Conservation (phyloP, 2,329 filamentous ascomycete genomes). For the Epichloe glyceriae region DNA sequence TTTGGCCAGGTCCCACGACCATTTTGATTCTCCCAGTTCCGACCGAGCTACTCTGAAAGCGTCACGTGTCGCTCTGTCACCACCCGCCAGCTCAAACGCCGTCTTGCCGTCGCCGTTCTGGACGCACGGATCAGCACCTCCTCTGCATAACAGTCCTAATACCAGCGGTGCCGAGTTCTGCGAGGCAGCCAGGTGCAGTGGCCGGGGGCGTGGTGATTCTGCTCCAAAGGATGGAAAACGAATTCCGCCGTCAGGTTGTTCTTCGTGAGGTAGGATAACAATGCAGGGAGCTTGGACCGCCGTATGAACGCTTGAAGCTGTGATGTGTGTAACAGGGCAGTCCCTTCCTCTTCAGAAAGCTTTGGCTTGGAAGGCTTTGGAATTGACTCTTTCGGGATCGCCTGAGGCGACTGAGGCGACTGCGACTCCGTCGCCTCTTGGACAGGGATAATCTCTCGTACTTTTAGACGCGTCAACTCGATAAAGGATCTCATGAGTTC, state of each 20-base stretch:
- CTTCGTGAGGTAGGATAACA: constrained; percentile 70
- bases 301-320: constrained; percentile 82
- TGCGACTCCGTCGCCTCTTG: constrained; percentile 34
- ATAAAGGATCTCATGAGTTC: constrained; percentile 92
- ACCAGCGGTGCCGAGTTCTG: constrained; percentile 71
- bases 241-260: constrained; percentile 64
- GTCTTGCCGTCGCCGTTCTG: constrained; percentile 67
- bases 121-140: constrained; percentile 58
- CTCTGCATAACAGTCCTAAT: constrained; percentile 61
- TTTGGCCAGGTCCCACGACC: constrained; percentile 65
- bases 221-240: constrained; percentile 56
- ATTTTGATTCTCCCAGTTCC: constrained; percentile 64
- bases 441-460: constrained; percentile 61
- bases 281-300: constrained; percentile 75
- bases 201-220: constrained; percentile 72
- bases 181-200: constrained; percentile 74
- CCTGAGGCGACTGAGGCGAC: constrained; percentile 22
- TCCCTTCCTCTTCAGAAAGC: constrained; percentile 71
- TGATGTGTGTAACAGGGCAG: constrained; percentile 67
- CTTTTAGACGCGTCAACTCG: constrained; percentile 82
- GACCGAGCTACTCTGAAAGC: constrained; percentile 80
- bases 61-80: constrained; percentile 75
- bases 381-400: constrained; percentile 23
- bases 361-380: constrained; percentile 48
- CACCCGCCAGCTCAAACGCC: constrained; percentile 75